phyloP scores from a whole-genome alignment of 495 filamentous ascomycete genomes.

The Corynascus novoguineensis region DNA sequence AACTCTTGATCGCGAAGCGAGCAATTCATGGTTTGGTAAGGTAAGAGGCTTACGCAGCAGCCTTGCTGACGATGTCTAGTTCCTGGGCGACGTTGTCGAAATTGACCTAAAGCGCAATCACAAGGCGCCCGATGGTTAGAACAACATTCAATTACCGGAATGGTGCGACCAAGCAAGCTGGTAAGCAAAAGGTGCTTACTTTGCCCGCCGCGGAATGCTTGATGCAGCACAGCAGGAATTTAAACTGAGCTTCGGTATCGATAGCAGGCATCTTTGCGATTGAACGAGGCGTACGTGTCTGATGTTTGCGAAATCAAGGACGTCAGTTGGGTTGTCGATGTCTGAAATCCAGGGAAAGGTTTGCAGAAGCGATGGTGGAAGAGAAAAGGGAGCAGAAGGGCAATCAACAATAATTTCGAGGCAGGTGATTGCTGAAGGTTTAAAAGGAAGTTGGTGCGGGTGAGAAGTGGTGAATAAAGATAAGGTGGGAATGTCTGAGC shows the following conservation, averaged over 20 bases:
- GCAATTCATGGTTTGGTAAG: not conserved
- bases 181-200: constrained; percentile 32
- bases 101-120: constrained; percentile 45
- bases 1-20: not conserved
- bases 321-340: not conserved
- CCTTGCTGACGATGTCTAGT: constrained; percentile 55
- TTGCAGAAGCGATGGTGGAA: not conserved
- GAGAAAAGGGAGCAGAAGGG: not conserved
- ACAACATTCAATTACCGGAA: constrained; percentile 2
- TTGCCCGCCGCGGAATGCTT: constrained; percentile 51
- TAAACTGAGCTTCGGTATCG: constrained; percentile 52
- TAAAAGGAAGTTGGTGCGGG: not conserved
- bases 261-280: constrained; percentile 42
- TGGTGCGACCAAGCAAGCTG: not conserved
- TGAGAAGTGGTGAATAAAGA: not conserved
- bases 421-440: not conserved
- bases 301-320: not conserved
- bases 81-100: constrained; percentile 59
- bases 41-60: constrained; percentile 56
- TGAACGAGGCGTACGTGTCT: not conserved
- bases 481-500: not conserved
- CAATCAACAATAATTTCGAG: not conserved
- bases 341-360: not conserved
- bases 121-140: constrained; percentile 19
- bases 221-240: constrained; percentile 61